phyloP scores from a whole-genome alignment of 2,329 filamentous ascomycete genomes.

The Achaetomium macrosporum region DNA sequence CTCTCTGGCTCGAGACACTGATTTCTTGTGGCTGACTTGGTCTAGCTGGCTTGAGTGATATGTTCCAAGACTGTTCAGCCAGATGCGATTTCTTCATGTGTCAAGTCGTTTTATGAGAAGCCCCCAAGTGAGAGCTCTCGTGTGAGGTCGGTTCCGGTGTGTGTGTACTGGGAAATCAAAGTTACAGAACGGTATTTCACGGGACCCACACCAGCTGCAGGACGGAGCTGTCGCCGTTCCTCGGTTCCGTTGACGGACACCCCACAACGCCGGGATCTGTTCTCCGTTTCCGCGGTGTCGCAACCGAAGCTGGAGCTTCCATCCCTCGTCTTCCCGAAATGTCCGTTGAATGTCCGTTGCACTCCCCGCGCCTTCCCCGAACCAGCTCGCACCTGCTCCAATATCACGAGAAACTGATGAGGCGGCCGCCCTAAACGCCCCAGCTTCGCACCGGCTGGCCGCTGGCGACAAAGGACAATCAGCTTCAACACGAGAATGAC shows the following conservation, averaged over 20 bases:
- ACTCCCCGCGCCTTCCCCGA: slow-evolving; percentile 1
- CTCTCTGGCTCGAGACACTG: neutral
- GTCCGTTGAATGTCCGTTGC: neutral
- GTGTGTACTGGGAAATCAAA: too few relatives aligned
- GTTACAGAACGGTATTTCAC: too few relatives aligned
- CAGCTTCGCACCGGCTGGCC: slow-evolving; percentile 18
- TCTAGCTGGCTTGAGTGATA: too few relatives aligned
- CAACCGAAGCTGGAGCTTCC: neutral
- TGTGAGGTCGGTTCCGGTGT: too few relatives aligned
- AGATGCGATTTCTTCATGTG: too few relatives aligned
- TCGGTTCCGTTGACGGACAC: slow-evolving; percentile 1
- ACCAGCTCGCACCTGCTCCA: neutral
- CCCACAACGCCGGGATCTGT: slow-evolving; percentile 1
- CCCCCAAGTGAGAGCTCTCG: too few relatives aligned
- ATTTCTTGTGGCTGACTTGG: too few relatives aligned
- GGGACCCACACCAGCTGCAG: too few relatives aligned
- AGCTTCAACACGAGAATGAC: slow-evolving; percentile 12
- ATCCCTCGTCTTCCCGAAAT: neutral
- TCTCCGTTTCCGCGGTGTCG: slow-evolving; percentile 1
- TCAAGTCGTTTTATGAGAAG: too few relatives aligned
- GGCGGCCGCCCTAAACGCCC: slow-evolving; percentile 15
- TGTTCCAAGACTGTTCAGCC: too few relatives aligned
- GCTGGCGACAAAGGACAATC: slow-evolving; percentile 14
- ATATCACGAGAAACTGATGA: slow-evolving; percentile 14
- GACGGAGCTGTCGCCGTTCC: neutral